Base-by-base conservation (phyloP, 2,329 filamentous ascomycete genomes). In the Orbilia quercus region DNA sequence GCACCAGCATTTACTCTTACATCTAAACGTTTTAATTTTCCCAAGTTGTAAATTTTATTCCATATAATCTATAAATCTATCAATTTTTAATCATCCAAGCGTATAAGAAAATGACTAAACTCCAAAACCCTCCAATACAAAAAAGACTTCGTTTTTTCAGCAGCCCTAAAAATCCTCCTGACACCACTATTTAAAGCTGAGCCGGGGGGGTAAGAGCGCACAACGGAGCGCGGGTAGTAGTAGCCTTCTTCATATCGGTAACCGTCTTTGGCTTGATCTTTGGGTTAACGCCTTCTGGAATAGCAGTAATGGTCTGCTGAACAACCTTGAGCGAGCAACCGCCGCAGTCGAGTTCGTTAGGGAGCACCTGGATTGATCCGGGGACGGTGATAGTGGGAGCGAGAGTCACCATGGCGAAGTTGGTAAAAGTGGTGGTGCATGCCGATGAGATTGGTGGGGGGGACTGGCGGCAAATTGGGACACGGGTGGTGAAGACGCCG, bases 341-440 rank as follows among this genome's bases (percentile, higher is more conserved):
- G 14, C 18, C 18, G 28, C 51, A 54, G 11, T 51, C 48, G 9
- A 40, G 36, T 14, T 40, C 9, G 6, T 40, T 16, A 12, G n/a
- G n/a, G 3, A 54, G n/a, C 18, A 25, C 25, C 14, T 14, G n/a
- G 9, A 53, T 36, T n/a, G 20, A n/a, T 3, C 34, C 34, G 7
- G 51, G 51, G n/a, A 54, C 51, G 3, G 51, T 54, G 11, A 54
- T 25, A 2, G 16, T 22, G 3, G 28, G 31, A 22, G 51, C 51
- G 7, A 36, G n/a, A 2, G 51, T 38, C 4, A 40, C 4, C 11
- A n/a, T 54, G 6, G 12, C 20, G 4, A n/a, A n/a, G 1, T 9
- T 40, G 2, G 51, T 54, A 40, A 22, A 23, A 23, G 28, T 38
- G 18, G 18, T 20, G 1, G 16, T 36, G 16, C 51, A 54, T 3